phyloP scores from a whole-genome alignment of 2,329 filamentous ascomycete species.

The Rhinocladiella similis region DNA sequence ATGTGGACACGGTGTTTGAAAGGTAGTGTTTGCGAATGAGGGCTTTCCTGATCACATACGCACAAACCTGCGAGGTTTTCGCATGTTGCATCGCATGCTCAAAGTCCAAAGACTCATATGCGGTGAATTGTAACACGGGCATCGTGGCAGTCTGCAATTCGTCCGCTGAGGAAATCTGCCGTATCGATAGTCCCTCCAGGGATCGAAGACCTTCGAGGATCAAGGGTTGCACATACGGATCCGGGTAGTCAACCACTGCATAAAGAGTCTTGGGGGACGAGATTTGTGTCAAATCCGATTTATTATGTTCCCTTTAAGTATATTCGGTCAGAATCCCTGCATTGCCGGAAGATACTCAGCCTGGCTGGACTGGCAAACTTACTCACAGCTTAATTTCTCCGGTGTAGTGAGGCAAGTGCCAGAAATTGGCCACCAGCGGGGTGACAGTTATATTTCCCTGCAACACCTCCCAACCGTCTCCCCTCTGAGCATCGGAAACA shows the following conservation, averaged over 20 bases:
- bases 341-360: neutral
- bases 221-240: conserved; percentile 84
- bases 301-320: conserved; percentile 11
- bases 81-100: conserved; percentile 67
- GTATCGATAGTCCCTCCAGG: conserved; percentile 57
- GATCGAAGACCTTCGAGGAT: conserved; percentile 71
- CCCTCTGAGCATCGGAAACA: conserved; percentile 74
- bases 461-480: conserved; percentile 90
- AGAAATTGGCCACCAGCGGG: conserved; percentile 88
- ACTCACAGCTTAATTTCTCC: conserved; percentile 84
- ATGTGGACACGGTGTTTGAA: conserved; percentile 77
- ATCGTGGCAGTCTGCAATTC: conserved; percentile 47
- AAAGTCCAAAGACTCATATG: conserved; percentile 88
- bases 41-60: conserved; percentile 93
- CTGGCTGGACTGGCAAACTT: conserved; percentile 21
- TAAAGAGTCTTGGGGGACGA: conserved; percentile 49
- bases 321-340: too few relatives aligned
- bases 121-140: conserved; percentile 72
- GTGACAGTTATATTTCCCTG: conserved; percentile 88
- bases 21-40: conserved; percentile 96
- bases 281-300: neutral
- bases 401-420: conserved; percentile 67
- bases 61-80: conserved; percentile 70
- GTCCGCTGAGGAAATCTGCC: conserved; percentile 55
- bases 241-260: conserved; percentile 80